Percentiles rank a stretch among this genome's conserved stretches.
Evolutionary conservation across 495 filamentous ascomycete genomes (phyloP).

Genomic region (Massariosphaeria phaeospora): DNA sequence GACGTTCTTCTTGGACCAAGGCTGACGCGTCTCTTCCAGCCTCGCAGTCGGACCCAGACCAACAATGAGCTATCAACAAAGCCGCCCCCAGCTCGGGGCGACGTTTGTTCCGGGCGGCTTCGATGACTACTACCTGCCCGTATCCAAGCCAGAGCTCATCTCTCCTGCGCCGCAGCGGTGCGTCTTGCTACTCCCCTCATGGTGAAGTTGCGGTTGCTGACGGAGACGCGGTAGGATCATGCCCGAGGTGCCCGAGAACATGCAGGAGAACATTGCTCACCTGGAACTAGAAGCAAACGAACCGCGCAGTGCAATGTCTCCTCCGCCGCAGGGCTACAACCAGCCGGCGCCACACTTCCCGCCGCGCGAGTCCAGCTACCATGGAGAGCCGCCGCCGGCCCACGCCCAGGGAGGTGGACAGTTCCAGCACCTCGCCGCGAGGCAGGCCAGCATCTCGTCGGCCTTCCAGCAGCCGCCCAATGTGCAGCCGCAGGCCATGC

Average conservation of each 20-base stretch:
- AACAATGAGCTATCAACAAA: constrained; percentile 34
- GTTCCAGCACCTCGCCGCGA: constrained; percentile 12
- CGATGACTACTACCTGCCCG: constrained; percentile 80
- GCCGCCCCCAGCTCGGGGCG: constrained; percentile 54
- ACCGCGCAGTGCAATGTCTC: constrained; percentile 23
- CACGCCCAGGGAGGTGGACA: not conserved
- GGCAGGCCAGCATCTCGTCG: constrained; percentile 30
- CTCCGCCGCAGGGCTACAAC: constrained; percentile 18
- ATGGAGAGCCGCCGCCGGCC: constrained; percentile 4
- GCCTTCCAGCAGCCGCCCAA: constrained; percentile 30
- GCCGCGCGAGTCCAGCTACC: constrained; percentile 23
- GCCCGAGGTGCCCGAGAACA: constrained; percentile 75
- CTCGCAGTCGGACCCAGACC: not conserved
- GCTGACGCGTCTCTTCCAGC: constrained; percentile 23
- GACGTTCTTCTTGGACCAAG: constrained; percentile 17
- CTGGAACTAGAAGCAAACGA: constrained; percentile 73
- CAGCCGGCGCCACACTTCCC: constrained; percentile 22
- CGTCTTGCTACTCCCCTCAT: not conserved
- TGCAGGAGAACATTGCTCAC: constrained; percentile 84
- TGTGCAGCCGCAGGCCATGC: constrained; percentile 26
- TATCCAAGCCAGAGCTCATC: constrained; percentile 59
- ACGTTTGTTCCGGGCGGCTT: constrained; percentile 85
- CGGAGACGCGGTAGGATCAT: constrained; percentile 52
- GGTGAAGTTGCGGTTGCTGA: constrained; percentile 22
- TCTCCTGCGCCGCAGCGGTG: constrained; percentile 89